Base-by-base conservation (phyloP, 169 alveolate genomes). In the Cryptosporidium sp. region DNA sequence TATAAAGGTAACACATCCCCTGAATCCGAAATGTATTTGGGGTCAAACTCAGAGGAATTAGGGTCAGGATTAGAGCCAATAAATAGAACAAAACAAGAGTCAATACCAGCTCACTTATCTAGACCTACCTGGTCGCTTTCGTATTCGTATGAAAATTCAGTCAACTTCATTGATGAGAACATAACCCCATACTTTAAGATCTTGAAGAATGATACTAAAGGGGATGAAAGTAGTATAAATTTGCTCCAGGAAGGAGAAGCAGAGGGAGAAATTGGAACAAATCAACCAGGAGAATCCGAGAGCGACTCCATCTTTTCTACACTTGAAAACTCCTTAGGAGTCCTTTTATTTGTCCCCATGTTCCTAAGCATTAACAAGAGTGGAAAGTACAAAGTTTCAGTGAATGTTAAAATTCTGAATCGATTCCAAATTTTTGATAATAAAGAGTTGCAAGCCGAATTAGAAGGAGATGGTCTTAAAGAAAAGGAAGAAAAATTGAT, bases 351-450 rank as follows among this genome's bases (percentile, higher is more conserved):
- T 8, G 18, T 80, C 6, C 89, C 89, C 7, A 41, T 62, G 16
- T 80, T 80, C 37, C 21, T 80, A n/a, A 31, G 55, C 3, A 41
- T 80, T 35, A 62, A 65, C 37, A 80, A 37, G 37, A 23, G 55
- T 23, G 89, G 89, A 9, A 67, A 61, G 23, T 80, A 62, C 41
- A 55, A 62, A 26, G 35, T 80, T 18, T 26, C 73, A 6, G 74
- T 43, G 14, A 80, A 62, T 45, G 68, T 62, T 0, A 80, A 50
- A 6, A 45, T 80, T 14, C 16, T 65, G 43, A 37, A 65, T 65
- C 23, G 43, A 35, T 23, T 23, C 7, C 29, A 26, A 21, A 16
- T 55, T 0, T 26, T 0, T 0, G 10, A 26, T 26, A 26, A 55
- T 26, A n/a, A 23, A n/a, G 67, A 55, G 0, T 12, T n/a, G 33